These are phyloP conservation scores for Plasmodium berghei DNA, from an alignment of 169 alveolate species.

Conservation along the genomic window DNA sequence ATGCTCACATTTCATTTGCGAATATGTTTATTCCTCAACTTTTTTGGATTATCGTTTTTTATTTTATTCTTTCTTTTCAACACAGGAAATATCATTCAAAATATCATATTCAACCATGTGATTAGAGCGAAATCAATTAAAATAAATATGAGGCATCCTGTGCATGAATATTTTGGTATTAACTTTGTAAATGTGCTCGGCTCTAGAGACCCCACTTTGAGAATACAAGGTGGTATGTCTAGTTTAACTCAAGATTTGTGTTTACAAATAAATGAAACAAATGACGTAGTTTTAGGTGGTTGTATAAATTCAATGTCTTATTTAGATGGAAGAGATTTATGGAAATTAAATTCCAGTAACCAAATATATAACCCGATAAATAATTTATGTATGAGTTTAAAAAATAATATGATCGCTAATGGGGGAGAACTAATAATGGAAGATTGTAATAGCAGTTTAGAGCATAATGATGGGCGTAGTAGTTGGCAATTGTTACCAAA, in stretches of 20 bases:
- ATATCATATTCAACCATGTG: slow-evolving; percentile 81
- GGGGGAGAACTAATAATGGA: slow-evolving; percentile 83
- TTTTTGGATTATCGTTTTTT: neutral
- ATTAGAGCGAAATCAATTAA: slow-evolving; percentile 84
- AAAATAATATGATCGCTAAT: slow-evolving; percentile 83
- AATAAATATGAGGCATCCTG: slow-evolving; percentile 87
- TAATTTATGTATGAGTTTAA: slow-evolving; percentile 85
- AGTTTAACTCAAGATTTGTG: slow-evolving; percentile 83
- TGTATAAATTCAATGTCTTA: slow-evolving; percentile 84
- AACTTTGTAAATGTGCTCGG: slow-evolving; percentile 88
- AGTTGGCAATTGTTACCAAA: slow-evolving; percentile 91
- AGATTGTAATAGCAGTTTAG: slow-evolving; percentile 64
- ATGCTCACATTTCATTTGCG: too few relatives aligned
- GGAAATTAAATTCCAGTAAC: slow-evolving; percentile 84
- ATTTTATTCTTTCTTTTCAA: neutral
- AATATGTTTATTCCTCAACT: neutral
- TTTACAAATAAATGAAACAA: slow-evolving; percentile 84
- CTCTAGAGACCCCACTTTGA: slow-evolving; percentile 85
- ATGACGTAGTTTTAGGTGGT: slow-evolving; percentile 84
- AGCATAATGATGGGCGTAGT: slow-evolving; percentile 81
- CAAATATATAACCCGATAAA: slow-evolving; percentile 68
- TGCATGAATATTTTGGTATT: slow-evolving; percentile 89
- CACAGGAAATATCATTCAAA: slow-evolving; percentile 81
- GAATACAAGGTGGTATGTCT: slow-evolving; percentile 92
- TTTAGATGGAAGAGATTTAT: slow-evolving; percentile 81